phyloP scores from a whole-genome alignment of 345 rosid genomes.

The Syzygium aqueum region DNA sequence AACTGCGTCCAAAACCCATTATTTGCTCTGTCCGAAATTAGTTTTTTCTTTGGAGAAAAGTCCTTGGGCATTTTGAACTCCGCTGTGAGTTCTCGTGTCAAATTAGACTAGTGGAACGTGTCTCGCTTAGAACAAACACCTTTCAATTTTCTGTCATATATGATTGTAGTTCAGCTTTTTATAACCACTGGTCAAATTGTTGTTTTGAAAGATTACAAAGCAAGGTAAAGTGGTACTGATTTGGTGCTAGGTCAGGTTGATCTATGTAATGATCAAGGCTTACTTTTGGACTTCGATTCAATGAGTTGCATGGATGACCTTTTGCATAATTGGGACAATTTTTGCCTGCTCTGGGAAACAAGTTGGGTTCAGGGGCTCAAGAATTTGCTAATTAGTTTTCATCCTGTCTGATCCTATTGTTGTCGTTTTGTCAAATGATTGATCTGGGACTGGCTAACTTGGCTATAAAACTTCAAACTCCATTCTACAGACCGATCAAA shows the following conservation, averaged over 20 bases:
- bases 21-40: not conserved
- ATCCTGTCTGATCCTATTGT: too few relatives aligned
- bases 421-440: too few relatives aligned
- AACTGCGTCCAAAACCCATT: not conserved
- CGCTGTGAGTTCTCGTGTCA: not conserved
- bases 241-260: not conserved
- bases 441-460: too few relatives aligned
- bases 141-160: not conserved
- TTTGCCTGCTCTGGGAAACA: too few relatives aligned
- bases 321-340: too few relatives aligned
- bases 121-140: not conserved
- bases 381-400: too few relatives aligned
- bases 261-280: not conserved
- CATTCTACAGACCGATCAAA: too few relatives aligned
- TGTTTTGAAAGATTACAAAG: not conserved
- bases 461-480: too few relatives aligned
- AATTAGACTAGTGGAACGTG: not conserved
- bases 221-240: not conserved
- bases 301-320: not conserved
- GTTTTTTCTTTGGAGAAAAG: not conserved
- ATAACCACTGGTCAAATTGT: not conserved
- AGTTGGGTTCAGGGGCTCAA: not conserved
- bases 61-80: not conserved
- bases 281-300: not conserved
- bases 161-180: not conserved